These are phyloP conservation scores for Dryadomyces quercus-mongolicae DNA, from an alignment of 2,329 filamentous ascomycete genomes.

Conservation along the genomic window DNA sequence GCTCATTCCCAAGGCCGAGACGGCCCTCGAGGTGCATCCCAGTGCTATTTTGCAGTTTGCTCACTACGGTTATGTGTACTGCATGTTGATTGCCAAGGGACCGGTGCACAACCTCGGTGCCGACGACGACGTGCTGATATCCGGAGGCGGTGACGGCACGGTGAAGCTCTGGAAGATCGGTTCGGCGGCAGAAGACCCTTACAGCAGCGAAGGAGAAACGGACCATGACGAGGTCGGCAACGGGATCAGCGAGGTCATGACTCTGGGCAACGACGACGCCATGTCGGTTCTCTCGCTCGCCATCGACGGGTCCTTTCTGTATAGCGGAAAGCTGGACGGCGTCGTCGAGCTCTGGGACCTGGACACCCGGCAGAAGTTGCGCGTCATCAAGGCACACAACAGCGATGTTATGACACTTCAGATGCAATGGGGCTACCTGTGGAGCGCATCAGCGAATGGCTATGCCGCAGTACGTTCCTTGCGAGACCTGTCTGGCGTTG, in stretches of 20 bases:
- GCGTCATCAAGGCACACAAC: conserved; percentile 70
- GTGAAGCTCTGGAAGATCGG: conserved; percentile 84
- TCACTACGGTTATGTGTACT: conserved; percentile 92
- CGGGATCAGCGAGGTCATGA: conserved; percentile 58
- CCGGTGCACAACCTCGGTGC: conserved; percentile 53
- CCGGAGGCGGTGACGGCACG: conserved; percentile 83
- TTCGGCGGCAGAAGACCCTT: conserved; percentile 14
- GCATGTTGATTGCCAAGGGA: conserved; percentile 77
- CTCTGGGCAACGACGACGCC: conserved; percentile 47
- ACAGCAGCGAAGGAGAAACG: conserved; percentile 34
- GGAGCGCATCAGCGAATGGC: conserved; percentile 85
- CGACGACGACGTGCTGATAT: conserved; percentile 73
- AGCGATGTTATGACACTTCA: conserved; percentile 79
- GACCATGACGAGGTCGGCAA: not conserved
- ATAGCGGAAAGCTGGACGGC: conserved; percentile 77
- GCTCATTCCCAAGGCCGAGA: conserved; percentile 39
- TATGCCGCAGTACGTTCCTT: conserved; percentile 55
- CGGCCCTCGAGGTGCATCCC: conserved; percentile 66
- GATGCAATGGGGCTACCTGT: conserved; percentile 73
- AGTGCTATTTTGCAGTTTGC: conserved; percentile 78
- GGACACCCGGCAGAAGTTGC: conserved; percentile 80
- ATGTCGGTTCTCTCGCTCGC: conserved; percentile 65
- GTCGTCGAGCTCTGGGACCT: conserved; percentile 94
- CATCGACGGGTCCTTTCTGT: conserved; percentile 83
- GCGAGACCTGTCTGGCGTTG: not conserved